Conservation (phyloP, 169 alveolate genomes). For the Plasmodium gallinaceum region DNA sequence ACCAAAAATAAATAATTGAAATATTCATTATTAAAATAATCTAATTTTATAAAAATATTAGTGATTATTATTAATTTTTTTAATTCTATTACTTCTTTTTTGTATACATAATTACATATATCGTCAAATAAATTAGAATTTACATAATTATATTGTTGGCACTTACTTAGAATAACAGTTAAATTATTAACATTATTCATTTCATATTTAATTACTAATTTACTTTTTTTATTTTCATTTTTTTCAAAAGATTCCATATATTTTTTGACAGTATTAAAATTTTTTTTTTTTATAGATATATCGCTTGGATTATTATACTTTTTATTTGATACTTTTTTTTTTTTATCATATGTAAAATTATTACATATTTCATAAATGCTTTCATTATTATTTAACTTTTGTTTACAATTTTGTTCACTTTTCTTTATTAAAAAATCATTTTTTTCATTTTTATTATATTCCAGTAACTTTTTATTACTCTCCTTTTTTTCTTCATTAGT, state of each 20-base stretch:
- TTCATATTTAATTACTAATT: conserved; percentile 29
- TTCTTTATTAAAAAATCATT: too few relatives aligned
- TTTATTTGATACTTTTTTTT: too few relatives aligned
- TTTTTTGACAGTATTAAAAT: neutral
- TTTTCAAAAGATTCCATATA: conserved; percentile 13
- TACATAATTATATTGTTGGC: conserved; percentile 39
- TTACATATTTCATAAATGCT: neutral
- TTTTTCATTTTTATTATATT: too few relatives aligned
- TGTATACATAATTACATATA: neutral
- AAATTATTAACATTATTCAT: neutral
- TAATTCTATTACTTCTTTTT: neutral
- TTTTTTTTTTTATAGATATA: neutral
- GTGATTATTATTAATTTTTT: conserved; percentile 14
- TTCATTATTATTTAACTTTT: too few relatives aligned
- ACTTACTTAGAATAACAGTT: conserved; percentile 21
- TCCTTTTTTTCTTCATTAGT: too few relatives aligned
- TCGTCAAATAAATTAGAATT: conserved; percentile 22
- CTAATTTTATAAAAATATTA: conserved; percentile 19
- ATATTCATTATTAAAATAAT: conserved; percentile 24
- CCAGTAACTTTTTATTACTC: too few relatives aligned
- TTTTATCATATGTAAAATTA: neutral
- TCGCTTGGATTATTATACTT: too few relatives aligned
- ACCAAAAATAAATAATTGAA: conserved; percentile 13
- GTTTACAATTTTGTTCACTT: too few relatives aligned
- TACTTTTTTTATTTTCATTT: conserved; percentile 28